Base-by-base conservation (phyloP, 2,329 filamentous ascomycete genomes). In the Emericellopsis atlantica region DNA sequence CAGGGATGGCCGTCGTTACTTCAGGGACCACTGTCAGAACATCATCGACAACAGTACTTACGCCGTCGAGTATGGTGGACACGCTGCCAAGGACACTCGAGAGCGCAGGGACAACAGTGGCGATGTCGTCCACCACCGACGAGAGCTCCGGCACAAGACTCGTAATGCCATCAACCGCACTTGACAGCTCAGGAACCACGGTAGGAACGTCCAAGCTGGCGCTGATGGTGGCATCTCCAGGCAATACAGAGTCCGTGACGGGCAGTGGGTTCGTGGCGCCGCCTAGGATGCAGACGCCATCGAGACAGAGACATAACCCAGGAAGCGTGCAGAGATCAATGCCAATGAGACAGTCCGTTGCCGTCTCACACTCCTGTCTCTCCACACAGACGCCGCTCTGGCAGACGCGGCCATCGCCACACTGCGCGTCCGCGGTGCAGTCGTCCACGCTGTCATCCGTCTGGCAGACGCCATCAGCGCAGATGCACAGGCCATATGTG, bases 311-410 rank as follows among this genome's bases (percentile, higher is more conserved):
- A 14, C 47, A 49, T 10, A 42, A 11, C 7, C 41, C 42, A 0
- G 44, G 41, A 7, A 48, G 37, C 9, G 40, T 21, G 18, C 47
- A 48, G 5, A 48, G 15, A 15, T 46, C 39, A 11, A 44, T 12
- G 18, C 40, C 41, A 7, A 36, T 11, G 2, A 46, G 16, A n/a
- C 47, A 48, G 9, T 45, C 40, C 22, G 6, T 16, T 1, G 35
- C 18, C 8, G 14, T 23, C 4, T 16, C 21, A 26, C 47, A 49
- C 6, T 10, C 15, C 16, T 35, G 40, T 4, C 21, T 7, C 2
- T 38, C 40, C 10, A 45, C 38, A 21, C 48, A 49, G 9, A 45
- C 43, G 23, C 42, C 45, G 36, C 36, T 46, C 23, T 48, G 42
- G 33, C 48, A 49, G 2, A 29, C 18, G 2, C 39, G 11, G 12